phyloP scores from a whole-genome alignment of 768 basidiomycete species.

The Leccinum subtestaceum region DNA sequence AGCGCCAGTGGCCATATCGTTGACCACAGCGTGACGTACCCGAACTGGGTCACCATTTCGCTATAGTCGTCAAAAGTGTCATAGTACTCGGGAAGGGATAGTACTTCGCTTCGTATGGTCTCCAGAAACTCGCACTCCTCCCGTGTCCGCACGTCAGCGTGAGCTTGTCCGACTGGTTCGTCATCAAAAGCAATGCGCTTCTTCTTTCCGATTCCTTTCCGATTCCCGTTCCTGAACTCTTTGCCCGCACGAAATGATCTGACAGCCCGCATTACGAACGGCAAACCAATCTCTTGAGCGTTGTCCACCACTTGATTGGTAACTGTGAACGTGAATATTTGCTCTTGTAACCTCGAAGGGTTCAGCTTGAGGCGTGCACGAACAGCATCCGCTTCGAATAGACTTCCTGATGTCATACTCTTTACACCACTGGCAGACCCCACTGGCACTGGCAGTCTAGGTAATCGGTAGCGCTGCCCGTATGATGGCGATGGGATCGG shows the following conservation, averaged over 20 bases:
- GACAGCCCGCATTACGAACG: slow-evolving; percentile 67
- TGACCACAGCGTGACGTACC: slow-evolving; percentile 89
- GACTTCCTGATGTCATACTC: slow-evolving; percentile 16
- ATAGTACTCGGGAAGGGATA: slow-evolving; percentile 69
- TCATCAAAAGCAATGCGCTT: slow-evolving; percentile 75
- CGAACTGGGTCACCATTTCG: slow-evolving; percentile 97
- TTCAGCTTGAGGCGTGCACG: slow-evolving; percentile 59
- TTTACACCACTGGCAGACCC: slow-evolving; percentile 8
- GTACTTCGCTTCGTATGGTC: slow-evolving; percentile 64
- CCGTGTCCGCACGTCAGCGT: slow-evolving; percentile 35
- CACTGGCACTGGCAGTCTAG: too few relatives aligned
- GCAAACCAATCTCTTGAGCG: slow-evolving; percentile 77
- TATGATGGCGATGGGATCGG: too few relatives aligned
- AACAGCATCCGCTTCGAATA: slow-evolving; percentile 52
- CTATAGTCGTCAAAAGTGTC: slow-evolving; percentile 84
- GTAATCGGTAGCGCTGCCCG: too few relatives aligned
- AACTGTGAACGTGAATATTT: slow-evolving; percentile 92
- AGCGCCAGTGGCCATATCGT: slow-evolving; percentile 93
- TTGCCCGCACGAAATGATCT: slow-evolving; percentile 48
- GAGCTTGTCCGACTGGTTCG: slow-evolving; percentile 37
- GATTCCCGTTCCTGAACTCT: slow-evolving; percentile 25
- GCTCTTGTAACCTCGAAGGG: slow-evolving; percentile 71
- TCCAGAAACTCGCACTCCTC: slow-evolving; percentile 82
- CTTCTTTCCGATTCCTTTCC: slow-evolving; percentile 39
- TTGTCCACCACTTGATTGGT: slow-evolving; percentile 84